Evolutionary conservation across 2,329 filamentous ascomycete species (phyloP).

Genomic region (Colletotrichum neosansevieriae): DNA sequence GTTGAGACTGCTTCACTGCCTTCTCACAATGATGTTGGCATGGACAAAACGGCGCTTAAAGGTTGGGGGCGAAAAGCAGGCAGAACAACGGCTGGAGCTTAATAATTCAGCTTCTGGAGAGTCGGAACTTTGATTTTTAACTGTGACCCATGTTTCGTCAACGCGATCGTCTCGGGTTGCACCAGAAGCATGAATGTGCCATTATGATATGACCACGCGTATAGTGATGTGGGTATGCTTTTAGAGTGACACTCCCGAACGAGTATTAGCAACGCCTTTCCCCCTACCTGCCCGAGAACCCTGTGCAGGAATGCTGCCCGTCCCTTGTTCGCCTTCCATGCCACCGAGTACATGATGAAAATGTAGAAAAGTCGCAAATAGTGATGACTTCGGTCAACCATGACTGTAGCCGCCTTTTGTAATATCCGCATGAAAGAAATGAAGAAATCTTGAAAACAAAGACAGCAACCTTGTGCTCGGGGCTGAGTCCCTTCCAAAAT

Average conservation of each 20-base stretch:
- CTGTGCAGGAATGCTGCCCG: conserved; percentile 17
- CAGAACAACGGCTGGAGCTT: neutral
- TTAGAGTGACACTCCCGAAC: conserved; percentile 15
- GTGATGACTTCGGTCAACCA: conserved; percentile 1
- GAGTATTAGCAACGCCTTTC: conserved; percentile 17
- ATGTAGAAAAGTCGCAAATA: neutral
- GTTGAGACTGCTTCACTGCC: neutral
- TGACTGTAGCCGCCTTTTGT: conserved; percentile 10
- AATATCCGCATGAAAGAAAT: conserved; percentile 31
- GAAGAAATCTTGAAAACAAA: conserved; percentile 13
- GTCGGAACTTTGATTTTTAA: neutral
- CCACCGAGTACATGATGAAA: neutral
- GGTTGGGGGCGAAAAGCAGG: neutral
- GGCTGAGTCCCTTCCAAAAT: conserved; percentile 37
- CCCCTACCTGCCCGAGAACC: conserved; percentile 4
- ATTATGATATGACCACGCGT: conserved; percentile 13
- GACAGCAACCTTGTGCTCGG: conserved; percentile 17
- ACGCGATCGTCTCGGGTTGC: neutral
- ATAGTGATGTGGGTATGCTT: conserved; percentile 14
- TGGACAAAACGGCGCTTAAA: conserved; percentile 29
- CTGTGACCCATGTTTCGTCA: neutral
- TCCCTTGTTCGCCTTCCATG: conserved; percentile 2
- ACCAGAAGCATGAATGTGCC: conserved; percentile 9
- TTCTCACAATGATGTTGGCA: conserved; percentile 7
- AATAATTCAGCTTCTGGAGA: conserved; percentile 2